phyloP scores from a whole-genome alignment of 208 protist species.

The Leishmania mexicana region DNA sequence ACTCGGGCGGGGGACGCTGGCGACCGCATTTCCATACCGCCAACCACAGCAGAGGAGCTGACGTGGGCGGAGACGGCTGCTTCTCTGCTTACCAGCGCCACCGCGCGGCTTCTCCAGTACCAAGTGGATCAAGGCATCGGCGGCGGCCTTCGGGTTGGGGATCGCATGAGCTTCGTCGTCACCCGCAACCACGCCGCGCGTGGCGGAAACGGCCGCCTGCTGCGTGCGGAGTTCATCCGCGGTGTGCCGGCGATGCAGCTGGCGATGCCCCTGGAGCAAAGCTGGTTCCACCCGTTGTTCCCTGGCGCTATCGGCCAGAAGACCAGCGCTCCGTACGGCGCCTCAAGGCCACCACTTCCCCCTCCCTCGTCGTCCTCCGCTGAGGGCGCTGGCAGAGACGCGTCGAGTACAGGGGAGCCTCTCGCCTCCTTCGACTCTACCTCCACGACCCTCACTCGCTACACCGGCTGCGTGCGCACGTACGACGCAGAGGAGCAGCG shows the following conservation, averaged over 20 bases:
- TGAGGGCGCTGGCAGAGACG: background rate
- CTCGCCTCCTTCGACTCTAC: background rate
- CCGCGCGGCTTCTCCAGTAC: conserved; percentile 53
- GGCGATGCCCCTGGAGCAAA: conserved; percentile 66
- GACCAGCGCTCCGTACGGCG: background rate
- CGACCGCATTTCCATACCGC: conserved; percentile 23
- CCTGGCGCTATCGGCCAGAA: conserved; percentile 36
- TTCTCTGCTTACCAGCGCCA: conserved; percentile 41
- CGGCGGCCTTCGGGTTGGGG: conserved; percentile 32
- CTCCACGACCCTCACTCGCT: conserved; percentile 33
- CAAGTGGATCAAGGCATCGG: conserved; percentile 45
- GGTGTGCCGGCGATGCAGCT: conserved; percentile 40
- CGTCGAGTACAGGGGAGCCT: background rate
- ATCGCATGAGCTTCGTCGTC: conserved; percentile 59
- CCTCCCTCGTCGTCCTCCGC: background rate
- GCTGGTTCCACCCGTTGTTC: conserved; percentile 71
- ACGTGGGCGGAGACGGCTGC: conserved; percentile 34
- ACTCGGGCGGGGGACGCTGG: conserved; percentile 9
- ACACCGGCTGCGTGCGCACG: conserved; percentile 61
- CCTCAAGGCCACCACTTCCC: background rate
- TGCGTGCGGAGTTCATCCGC: conserved; percentile 70
- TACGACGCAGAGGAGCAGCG: conserved; percentile 72
- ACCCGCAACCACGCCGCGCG: conserved; percentile 55
- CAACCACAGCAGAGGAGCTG: conserved; percentile 35
- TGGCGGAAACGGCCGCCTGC: conserved; percentile 44